Conservation (phyloP, 371 early-diverging fungal species). For the Rhizoclosmatium hyalinum region DNA sequence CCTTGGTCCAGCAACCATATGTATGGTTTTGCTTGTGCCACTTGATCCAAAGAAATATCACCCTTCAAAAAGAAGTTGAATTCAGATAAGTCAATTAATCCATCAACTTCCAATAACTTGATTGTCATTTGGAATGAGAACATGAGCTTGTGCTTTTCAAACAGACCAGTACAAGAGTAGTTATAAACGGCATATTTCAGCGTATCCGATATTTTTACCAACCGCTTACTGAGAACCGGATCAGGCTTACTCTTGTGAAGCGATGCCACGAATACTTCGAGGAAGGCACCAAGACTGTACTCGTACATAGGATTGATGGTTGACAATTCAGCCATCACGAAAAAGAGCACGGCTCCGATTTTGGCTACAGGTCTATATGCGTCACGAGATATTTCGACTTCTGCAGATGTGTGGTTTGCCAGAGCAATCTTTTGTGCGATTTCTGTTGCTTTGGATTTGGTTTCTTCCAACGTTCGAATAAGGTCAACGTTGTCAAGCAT, state of each 20-base stretch:
- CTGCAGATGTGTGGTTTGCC: constrained; percentile 66
- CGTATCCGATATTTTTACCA: constrained; percentile 64
- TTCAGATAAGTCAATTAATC: constrained; percentile 55
- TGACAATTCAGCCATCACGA: constrained; percentile 64
- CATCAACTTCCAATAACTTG: constrained; percentile 66
- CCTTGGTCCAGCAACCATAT: constrained; percentile 62
- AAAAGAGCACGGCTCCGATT: constrained; percentile 67
- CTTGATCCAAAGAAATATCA: constrained; percentile 61
- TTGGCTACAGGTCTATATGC: constrained; percentile 65
- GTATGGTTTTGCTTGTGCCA: constrained; percentile 52
- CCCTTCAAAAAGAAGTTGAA: constrained; percentile 70
- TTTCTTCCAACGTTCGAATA: constrained; percentile 66
- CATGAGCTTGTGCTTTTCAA: constrained; percentile 69
- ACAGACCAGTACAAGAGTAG: constrained; percentile 67
- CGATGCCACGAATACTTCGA: constrained; percentile 62
- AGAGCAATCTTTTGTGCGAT: constrained; percentile 64
- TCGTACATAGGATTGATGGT: constrained; percentile 72
- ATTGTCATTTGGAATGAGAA: constrained; percentile 71
- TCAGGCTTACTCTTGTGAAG: constrained; percentile 64
- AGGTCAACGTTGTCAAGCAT: constrained; percentile 70
- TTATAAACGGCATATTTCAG: constrained; percentile 68
- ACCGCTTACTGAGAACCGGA: constrained; percentile 57
- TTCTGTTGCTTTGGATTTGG: constrained; percentile 68
- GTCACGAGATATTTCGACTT: constrained; percentile 65
- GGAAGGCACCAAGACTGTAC: constrained; percentile 60